Evolutionary conservation across 345 rosid genomes (phyloP).

Genomic region (Salix caprea): DNA sequence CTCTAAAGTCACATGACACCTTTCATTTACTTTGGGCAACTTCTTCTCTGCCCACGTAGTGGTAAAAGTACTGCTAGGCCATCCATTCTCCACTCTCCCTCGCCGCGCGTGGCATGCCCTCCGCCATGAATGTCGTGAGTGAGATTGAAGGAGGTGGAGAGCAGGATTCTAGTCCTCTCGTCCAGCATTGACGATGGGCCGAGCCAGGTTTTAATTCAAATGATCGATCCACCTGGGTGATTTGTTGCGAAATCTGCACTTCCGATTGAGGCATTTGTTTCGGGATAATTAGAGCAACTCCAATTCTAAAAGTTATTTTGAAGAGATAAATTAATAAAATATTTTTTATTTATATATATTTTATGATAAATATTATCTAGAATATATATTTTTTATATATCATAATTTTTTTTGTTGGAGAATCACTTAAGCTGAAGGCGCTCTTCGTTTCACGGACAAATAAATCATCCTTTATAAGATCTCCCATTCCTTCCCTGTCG

Average conservation of each 20-base stretch:
- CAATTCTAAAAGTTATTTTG: too few relatives aligned
- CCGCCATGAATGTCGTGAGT: background rate
- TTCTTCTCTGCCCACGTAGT: background rate
- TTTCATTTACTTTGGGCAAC: conserved; percentile 11
- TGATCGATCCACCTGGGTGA: background rate
- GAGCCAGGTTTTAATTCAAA: background rate
- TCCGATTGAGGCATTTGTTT: background rate
- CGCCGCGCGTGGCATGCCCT: background rate
- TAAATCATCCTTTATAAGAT: too few relatives aligned
- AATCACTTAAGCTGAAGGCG: too few relatives aligned
- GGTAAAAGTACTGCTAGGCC: background rate
- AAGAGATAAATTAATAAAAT: too few relatives aligned
- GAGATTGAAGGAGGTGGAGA: background rate
- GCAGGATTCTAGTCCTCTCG: background rate
- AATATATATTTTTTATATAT: too few relatives aligned
- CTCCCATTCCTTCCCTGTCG: too few relatives aligned
- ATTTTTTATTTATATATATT: too few relatives aligned
- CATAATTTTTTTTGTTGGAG: too few relatives aligned
- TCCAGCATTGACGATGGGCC: background rate
- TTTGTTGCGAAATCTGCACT: background rate
- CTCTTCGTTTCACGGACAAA: too few relatives aligned
- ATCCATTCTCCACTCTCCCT: conserved; percentile 2
- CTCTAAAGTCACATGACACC: conserved; percentile 36
- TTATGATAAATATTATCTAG: too few relatives aligned
- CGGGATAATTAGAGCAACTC: background rate